These are phyloP conservation scores for Paramecium sonneborni DNA, from an alignment of 73 alveolate species.

Conservation along the genomic window DNA sequence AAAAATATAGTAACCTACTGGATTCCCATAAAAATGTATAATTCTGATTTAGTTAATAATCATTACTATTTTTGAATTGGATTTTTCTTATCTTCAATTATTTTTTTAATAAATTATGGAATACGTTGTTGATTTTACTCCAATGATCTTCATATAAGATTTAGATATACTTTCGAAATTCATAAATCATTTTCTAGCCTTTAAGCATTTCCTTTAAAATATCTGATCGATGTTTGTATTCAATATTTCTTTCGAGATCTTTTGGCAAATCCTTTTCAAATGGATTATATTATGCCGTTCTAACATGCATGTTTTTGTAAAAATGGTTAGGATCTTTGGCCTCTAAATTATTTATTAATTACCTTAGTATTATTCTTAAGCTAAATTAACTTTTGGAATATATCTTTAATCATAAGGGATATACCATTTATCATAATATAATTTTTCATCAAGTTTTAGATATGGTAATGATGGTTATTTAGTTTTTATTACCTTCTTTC, in stretches of 20 bases:
- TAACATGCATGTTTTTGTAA: conserved; percentile 2
- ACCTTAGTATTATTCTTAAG: background rate
- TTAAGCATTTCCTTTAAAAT: background rate
- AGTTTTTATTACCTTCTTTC: background rate
- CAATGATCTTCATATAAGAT: background rate
- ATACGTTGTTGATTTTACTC: background rate
- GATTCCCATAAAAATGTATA: no score
- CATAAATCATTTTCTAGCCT: conserved; percentile 12
- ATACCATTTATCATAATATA: conserved; percentile 32
- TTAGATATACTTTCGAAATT: background rate
- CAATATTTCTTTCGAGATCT: conserved; percentile 9
- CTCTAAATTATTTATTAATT: background rate
- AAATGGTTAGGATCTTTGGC: background rate
- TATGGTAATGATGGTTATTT: conserved; percentile 42
- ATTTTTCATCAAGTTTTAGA: background rate
- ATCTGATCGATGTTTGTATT: conserved; percentile 7
- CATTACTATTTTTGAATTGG: background rate
- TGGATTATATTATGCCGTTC: background rate
- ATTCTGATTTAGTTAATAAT: background rate
- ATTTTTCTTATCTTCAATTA: background rate
- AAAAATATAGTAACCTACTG: no score
- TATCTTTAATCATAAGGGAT: conserved; percentile 15
- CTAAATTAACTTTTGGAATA: background rate
- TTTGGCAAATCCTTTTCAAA: background rate
- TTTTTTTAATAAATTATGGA: background rate